Base-by-base conservation (phyloP, 108 stramenopile species). In the Pseudonitzschia multistriata region DNA sequence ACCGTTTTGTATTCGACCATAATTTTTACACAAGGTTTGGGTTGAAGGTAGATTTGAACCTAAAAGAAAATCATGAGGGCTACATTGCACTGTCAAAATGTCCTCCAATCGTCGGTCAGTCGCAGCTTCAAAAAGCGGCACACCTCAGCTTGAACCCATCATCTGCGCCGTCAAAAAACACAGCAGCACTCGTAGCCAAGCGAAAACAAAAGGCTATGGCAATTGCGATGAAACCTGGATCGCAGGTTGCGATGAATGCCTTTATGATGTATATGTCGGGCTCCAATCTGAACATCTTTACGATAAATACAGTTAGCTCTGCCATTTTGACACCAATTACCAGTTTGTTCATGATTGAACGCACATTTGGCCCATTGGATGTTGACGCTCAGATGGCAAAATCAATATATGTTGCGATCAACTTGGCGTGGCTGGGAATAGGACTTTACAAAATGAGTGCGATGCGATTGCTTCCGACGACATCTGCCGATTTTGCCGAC, bases 181-280 rank as follows among this genome's bases (percentile, higher is more conserved):
- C 82, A 52, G 80, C 79, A 34, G 74, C 78, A 39, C 39, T 88
- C 27, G 76, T 80, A 17, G 84, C 91, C 33, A 80, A 83, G 15
- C 73, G 78, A 35, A 75, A 87, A 48, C 77, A 85, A 49, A 81
- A 83, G 55, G 97, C 95, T 62, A 94, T 96, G 94, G 64, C 86
- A 22, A 84, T 96, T 52, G 97, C 97, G 0, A 74, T 83, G 34
- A 82, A 81, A 36, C 97, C 97, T 2, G 96, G 94, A 21, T 88
- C 93, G 68, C 89, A 86, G 70, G 73, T 97, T 45, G 61, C 81
- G 24, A 96, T 96, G 94, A 95, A 96, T 68, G 93, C 85, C 7
- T 97, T 97, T 70, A 97, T 97, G 97, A 80, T 97, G 79, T 97
- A 88, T 79, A 97, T 97, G 97, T 89, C 88, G 10, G 97, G 97